Base-by-base conservation (phyloP, 768 basidiomycete species). In the Kwoniella mangroviensis region DNA sequence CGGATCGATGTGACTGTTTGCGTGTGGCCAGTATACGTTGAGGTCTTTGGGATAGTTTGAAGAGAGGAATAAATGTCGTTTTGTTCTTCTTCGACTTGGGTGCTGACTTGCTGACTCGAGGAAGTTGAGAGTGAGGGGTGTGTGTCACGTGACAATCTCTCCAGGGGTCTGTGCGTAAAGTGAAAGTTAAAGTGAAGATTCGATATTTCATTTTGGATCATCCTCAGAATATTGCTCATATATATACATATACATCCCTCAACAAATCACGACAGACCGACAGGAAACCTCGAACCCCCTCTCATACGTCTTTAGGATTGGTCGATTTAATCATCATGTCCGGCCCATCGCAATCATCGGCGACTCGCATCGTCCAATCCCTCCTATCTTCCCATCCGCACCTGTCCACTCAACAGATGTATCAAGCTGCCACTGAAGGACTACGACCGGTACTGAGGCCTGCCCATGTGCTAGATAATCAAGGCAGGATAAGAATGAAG, bases 401-500 rank as follows among this genome's bases (percentile, higher is more conserved):
- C 49, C 41, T 69, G 6, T 56, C 51, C 4, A 69, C 72, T 2
- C 73, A 75, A 66, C 68, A 75, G 49, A 71, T 79, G 24, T 79
- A 65, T 59, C 56, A 65, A 22, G 26, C 73, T 52, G 75, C 68
- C 2, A 72, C 76, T 17, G 65, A 67, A n/a, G 65, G 63, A 13
- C 64, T 63, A 24, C 58, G 68, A 6, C 71, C 75, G 10, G 56
- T 69, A 7, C 52, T 73, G 13, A 70, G 68, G 43, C 73, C 75
- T 28, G 57, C 67, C 9, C 72, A 73, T 28, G 66, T 70, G 40
- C 40, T 72, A 6, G 41, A 45, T 13, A 53, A 59, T 15, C 67
- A 75, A 54, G 78, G 78, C 9, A 58, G 68, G 42, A 69, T 79
- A 19, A 45, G 70, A 49, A 77, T 79, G 78, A 75, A 76, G 51